These are phyloP conservation scores for Chrysochromulina parva DNA, from an alignment of 78 protist species.

Conservation along the genomic window DNA sequence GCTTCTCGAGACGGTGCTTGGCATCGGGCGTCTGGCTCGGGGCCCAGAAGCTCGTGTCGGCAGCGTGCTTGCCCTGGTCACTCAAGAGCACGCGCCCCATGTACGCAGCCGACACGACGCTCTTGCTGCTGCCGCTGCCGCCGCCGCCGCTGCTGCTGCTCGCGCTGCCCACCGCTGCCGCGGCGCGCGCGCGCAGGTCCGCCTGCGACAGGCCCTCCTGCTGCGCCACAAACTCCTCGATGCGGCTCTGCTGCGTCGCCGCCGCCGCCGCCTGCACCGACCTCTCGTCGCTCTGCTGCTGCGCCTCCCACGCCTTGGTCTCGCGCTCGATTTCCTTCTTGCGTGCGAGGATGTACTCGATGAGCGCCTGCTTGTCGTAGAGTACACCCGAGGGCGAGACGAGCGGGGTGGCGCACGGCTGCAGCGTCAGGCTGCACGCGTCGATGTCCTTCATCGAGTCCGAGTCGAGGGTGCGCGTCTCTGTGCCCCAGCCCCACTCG, in stretches of 20 bases:
- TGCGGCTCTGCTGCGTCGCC: background rate
- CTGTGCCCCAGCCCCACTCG: background rate
- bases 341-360: background rate
- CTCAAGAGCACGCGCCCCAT: background rate
- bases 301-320: background rate
- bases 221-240: background rate
- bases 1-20: background rate
- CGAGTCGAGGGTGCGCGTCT: background rate
- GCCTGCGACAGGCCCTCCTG: conserved; percentile 3
- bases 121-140: no score
- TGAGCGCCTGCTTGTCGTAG: background rate
- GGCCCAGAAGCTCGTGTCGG: conserved; percentile 11
- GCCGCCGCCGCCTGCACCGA: no score
- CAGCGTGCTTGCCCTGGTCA: background rate
- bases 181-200: background rate
- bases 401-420: conserved; percentile 16
- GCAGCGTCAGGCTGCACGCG: background rate
- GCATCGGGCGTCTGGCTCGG: background rate
- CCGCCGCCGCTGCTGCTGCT: no score
- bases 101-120: background rate
- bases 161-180: background rate
- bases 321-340: background rate
- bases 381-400: background rate
- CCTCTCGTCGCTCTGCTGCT: background rate
- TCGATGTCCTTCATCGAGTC: background rate